Evolutionary conservation across 2,329 filamentous ascomycete species (phyloP).

Genomic region (Ascosphaera apis): DNA sequence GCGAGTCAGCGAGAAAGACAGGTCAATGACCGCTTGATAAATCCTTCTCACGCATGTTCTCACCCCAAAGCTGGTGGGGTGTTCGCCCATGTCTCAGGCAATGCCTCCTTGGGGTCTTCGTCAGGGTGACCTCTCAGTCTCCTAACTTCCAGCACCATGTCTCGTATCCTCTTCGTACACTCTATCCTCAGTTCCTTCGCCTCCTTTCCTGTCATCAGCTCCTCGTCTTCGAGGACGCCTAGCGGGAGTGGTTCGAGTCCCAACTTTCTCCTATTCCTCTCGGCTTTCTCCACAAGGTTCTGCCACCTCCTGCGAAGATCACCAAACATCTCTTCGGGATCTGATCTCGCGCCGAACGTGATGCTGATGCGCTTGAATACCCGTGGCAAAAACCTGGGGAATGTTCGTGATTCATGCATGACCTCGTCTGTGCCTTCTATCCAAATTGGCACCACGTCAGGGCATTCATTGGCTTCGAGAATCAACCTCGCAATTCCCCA

Average conservation of each 20-base stretch:
- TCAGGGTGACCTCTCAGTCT: constrained; percentile 50
- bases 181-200: constrained; percentile 56
- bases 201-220: constrained; percentile 46
- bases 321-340: constrained; percentile 53
- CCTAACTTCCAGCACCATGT: constrained; percentile 60
- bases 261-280: constrained; percentile 20
- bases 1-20: background rate
- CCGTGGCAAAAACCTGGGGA: constrained; percentile 61
- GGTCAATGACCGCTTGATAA: background rate
- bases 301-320: constrained; percentile 56
- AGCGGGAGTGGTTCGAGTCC: constrained; percentile 13
- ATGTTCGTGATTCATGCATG: constrained; percentile 65
- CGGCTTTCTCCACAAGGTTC: constrained; percentile 32
- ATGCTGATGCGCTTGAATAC: constrained; percentile 46
- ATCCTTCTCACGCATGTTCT: too few relatives aligned
- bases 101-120: constrained; percentile 51
- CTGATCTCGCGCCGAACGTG: constrained; percentile 56
- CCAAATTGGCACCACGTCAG: constrained; percentile 82
- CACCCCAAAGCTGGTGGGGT: background rate
- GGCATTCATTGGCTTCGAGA: constrained; percentile 66
- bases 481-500: constrained; percentile 88
- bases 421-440: constrained; percentile 71
- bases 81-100: constrained; percentile 53
- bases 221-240: constrained; percentile 36
- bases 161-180: constrained; percentile 53